phyloP scores from a whole-genome alignment of 2,329 filamentous ascomycete species.

The Aureobasidium subglaciale region DNA sequence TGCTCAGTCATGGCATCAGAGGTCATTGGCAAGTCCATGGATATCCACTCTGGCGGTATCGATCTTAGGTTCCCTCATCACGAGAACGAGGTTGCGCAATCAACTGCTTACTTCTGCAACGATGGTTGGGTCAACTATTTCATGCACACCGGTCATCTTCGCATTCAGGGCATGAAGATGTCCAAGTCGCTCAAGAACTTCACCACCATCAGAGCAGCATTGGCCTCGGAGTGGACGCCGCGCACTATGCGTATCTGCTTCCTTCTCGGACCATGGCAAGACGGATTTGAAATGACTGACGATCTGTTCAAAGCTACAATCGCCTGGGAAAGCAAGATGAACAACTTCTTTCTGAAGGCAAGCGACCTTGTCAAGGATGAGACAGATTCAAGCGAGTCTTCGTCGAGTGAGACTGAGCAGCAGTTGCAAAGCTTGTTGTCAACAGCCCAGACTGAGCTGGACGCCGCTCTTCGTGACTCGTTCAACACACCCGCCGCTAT shows the following conservation, averaged over 20 bases:
- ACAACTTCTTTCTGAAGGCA: constrained; percentile 59
- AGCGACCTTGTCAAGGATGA: constrained; percentile 34
- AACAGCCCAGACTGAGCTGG: constrained; percentile 49
- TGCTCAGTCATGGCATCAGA: constrained; percentile 94
- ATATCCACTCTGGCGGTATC: constrained; percentile 88
- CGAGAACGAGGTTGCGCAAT: constrained; percentile 87
- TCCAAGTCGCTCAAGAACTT: constrained; percentile 90
- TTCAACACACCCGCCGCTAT: constrained; percentile 81
- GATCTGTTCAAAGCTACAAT: constrained; percentile 69
- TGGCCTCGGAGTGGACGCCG: constrained; percentile 65
- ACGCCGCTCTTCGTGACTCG: constrained; percentile 67
- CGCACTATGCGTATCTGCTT: constrained; percentile 79
- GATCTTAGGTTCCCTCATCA: constrained; percentile 89
- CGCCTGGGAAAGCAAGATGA: constrained; percentile 73
- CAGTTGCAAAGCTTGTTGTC: constrained; percentile 37
- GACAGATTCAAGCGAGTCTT: constrained; percentile 15
- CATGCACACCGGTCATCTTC: constrained; percentile 87
- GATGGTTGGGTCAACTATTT: constrained; percentile 84
- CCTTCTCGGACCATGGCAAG: constrained; percentile 80
- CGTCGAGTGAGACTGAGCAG: no score
- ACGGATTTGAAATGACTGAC: constrained; percentile 83
- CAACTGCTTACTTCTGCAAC: constrained; percentile 68
- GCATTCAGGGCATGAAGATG: constrained; percentile 90
- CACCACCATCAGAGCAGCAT: constrained; percentile 79
- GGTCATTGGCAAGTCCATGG: constrained; percentile 75